Conservation (phyloP, 352 stramenopile genomes). For the Elongisporangium senticosum region DNA sequence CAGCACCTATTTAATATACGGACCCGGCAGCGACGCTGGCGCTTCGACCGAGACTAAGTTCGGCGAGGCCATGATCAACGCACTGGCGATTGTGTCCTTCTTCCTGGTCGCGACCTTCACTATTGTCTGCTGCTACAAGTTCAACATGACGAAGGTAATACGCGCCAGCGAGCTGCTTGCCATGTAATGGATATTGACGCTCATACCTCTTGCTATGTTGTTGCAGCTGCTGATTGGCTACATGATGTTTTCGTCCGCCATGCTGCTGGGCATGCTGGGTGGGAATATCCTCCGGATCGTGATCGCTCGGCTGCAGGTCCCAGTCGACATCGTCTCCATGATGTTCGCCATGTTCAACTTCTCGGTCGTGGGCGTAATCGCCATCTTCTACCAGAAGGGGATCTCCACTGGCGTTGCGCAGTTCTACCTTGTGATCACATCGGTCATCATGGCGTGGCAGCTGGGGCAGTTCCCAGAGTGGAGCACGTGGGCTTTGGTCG, state of each 20-base stretch:
- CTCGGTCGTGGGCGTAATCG: conserved; percentile 82
- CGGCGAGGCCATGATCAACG: conserved; percentile 78
- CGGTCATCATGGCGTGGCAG: conserved; percentile 98
- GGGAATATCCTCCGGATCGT: conserved; percentile 80
- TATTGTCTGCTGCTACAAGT: conserved; percentile 90
- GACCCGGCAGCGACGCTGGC: conserved; percentile 39
- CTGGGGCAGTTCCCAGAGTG: conserved; percentile 95
- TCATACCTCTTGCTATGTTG: background rate
- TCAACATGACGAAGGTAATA: conserved; percentile 83
- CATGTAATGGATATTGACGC: background rate
- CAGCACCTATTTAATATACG: conserved; percentile 80
- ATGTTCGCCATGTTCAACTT: conserved; percentile 90
- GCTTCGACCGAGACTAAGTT: conserved; percentile 67
- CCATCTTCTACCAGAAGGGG: conserved; percentile 90
- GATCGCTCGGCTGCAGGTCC: conserved; percentile 50
- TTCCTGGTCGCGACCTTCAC: conserved; percentile 88
- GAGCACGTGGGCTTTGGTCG: conserved; percentile 88
- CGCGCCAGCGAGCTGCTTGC: background rate
- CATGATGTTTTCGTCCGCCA: conserved; percentile 88
- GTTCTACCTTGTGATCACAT: conserved; percentile 94
- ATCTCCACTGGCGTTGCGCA: conserved; percentile 86
- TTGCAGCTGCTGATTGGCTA: conserved; percentile 76
- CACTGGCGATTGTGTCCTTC: conserved; percentile 86
- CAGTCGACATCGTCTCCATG: conserved; percentile 59
- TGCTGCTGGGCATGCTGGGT: conserved; percentile 81